Evolutionary conservation across 1,284 basidiomycete species (phyloP), one percentile per base, ranked within the genome.

Genomic region (Ustilago crameri): DNA sequence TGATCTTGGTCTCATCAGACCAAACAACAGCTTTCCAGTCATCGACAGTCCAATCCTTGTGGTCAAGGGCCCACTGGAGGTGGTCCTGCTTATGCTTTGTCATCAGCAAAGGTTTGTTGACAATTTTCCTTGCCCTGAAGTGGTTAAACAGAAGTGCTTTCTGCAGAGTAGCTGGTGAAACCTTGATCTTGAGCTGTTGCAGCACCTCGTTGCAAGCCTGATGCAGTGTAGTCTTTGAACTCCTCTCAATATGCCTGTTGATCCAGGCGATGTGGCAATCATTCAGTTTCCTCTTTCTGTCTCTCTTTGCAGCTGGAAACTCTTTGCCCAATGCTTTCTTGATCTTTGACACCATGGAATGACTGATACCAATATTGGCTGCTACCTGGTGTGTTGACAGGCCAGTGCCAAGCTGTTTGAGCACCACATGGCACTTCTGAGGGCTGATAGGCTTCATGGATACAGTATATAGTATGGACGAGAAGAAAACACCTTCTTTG

Each of bases 11-110:
- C n/a, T 60, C 50, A 20, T 60, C 57, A 3, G 50, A 46, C 50
- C 57, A 60, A 14, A 60, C 32, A 26, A 60, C 43, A 14, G n/a
- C 27, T 20, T 44, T 52, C 57, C 57, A 60, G 40, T 60, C 57
- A 20, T 51, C 41, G 15, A 41, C 20, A 38, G 57, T 60, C 57
- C 43, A 60, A 12, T 60, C 43, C 14, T 18, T 51, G 38, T 60
- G 43, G 18, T 24, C 18, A 3, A 10, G 37, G 22, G 57, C 57
- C 40, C 52, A 60, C 17, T 35, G 26, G 14, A 47, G 22, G 42
- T 44, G 24, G 10, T 26, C 24, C 18, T 52, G n/a, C n/a, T 41
- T 24, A n/a, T 60, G 37, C 37, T 40, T 55, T 48, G 38, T 48
- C 9, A 35, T 50, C 30, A 50, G 45, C n/a, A 27, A 7, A 5